Evolutionary conservation across 495 filamentous ascomycete genomes (phyloP), one percentile per base, ranked within the genome.

Genomic region (Daldinia concentrica): DNA sequence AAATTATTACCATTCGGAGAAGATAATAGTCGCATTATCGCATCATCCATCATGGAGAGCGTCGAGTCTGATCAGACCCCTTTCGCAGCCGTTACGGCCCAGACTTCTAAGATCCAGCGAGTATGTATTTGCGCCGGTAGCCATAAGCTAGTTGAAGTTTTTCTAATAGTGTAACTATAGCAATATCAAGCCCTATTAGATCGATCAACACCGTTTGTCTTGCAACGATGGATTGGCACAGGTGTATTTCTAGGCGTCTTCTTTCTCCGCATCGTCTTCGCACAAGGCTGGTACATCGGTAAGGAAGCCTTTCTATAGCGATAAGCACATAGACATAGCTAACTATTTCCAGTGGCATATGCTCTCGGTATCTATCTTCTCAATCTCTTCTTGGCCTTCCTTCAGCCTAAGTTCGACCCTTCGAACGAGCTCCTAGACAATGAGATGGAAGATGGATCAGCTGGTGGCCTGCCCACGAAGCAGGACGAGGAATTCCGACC

Each of bases 201-300:
- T 82, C 91, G 93, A 79, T 92, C 90, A 39, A 97, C 94, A 1
- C 95, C 95, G 7, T 96, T 90, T 79, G 88, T 90, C 41, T 79
- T 88, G 59, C 97, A 98, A 80, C 89, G 95, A 82, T 99, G 95
- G 95, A 82, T 90, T 60, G 89, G 90, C 79, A 97, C 94, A 17
- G 90, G 74, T 24, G 87, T 88, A 9, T 84, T 91, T 27, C 87
- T 98, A 61, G 58, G 91, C 62, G 15, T 93, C 61, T 98, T 99
- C 87, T 93, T 94, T 78, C 76, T 95, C 66, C 89, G 95, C 72
- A 94, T 99, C 73, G 83, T 99, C 72, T 62, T 96, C 19, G 92
- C 94, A 55, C 93, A 97, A 83, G 95, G 95, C 77, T 99, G 95
- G 95, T 99, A 99, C 75, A 98, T 99, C 63, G 94, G 95, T 98